Evolutionary conservation across 768 basidiomycete species (phyloP).

Genomic region (Calocera viscosa): DNA sequence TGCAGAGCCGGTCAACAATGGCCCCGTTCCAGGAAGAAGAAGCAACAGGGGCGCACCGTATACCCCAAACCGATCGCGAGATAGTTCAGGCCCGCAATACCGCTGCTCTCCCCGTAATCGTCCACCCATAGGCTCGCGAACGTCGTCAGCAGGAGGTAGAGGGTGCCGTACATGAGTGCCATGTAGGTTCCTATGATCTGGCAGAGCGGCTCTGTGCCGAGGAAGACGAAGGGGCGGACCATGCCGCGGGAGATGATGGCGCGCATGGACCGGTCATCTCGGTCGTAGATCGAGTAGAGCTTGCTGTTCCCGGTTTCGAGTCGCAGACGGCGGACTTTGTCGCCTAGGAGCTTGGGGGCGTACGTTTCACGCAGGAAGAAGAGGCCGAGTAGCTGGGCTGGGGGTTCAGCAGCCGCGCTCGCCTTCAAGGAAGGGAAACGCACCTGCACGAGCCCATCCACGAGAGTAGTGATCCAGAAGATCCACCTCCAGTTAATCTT

Average conservation of each 20-base stretch:
- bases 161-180: constrained; percentile 52
- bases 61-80: constrained; percentile 58
- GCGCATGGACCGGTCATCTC: constrained; percentile 18
- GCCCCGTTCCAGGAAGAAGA: background rate
- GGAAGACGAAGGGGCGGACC: constrained; percentile 55
- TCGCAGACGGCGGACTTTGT: constrained; percentile 22
- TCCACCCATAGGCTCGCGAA: constrained; percentile 19
- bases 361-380: constrained; percentile 29
- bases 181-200: constrained; percentile 56
- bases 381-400: constrained; percentile 17
- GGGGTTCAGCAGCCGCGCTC: background rate
- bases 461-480: constrained; percentile 56
- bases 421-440: constrained; percentile 13
- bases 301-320: constrained; percentile 21
- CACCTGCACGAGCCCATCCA: constrained; percentile 42
- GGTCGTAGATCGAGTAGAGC: constrained; percentile 21
- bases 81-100: constrained; percentile 57
- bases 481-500: constrained; percentile 62
- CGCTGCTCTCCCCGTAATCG: constrained; percentile 40
- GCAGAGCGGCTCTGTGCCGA: constrained; percentile 48
- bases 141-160: constrained; percentile 35
- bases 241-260: constrained; percentile 42
- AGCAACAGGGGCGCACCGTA: constrained; percentile 21
- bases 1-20: background rate
- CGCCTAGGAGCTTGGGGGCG: constrained; percentile 24